Conservation (phyloP, 768 basidiomycete genomes). For the Auriculariales sp. region DNA sequence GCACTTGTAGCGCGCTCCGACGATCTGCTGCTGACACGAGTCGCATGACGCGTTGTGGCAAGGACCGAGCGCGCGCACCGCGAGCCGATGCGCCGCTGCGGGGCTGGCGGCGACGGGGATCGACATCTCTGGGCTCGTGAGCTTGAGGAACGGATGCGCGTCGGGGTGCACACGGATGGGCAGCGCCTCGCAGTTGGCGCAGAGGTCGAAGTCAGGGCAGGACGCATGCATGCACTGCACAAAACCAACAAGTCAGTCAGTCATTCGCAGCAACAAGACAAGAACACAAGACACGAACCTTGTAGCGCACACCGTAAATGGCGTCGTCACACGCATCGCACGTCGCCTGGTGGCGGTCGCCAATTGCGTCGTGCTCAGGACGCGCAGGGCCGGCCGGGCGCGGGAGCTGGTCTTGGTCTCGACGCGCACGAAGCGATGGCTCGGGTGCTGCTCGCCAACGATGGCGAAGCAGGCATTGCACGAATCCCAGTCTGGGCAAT, state of each 20-base stretch:
- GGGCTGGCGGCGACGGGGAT: conserved; percentile 23
- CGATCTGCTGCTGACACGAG: conserved; percentile 39
- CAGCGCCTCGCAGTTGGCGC: conserved; percentile 60
- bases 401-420: conserved; percentile 38
- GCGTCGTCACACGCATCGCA: conserved; percentile 46
- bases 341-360: conserved; percentile 37
- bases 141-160: conserved; percentile 62
- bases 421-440: conserved; percentile 59
- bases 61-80: conserved; percentile 10
- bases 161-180: conserved; percentile 64
- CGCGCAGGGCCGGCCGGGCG: conserved; percentile 24
- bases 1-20: conserved; percentile 67
- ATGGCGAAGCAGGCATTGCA: conserved; percentile 64
- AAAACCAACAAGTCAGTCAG: conserved; percentile 1
- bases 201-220: conserved; percentile 75
- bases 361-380: conserved; percentile 2
- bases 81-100: not conserved
- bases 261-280: conserved; percentile 1
- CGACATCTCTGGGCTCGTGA: conserved; percentile 36
- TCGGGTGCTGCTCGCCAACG: conserved; percentile 57
- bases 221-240: conserved; percentile 60
- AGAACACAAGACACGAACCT: conserved; percentile 30
- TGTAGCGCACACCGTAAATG: conserved; percentile 57
- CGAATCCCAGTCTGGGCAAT: conserved; percentile 76
- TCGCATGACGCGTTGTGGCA: conserved; percentile 57